Percentiles rank a stretch among this genome's conserved stretches.
phyloP scores from a whole-genome alignment of 169 alveolate genomes.

The Ichthyophthirius multifiliis region DNA sequence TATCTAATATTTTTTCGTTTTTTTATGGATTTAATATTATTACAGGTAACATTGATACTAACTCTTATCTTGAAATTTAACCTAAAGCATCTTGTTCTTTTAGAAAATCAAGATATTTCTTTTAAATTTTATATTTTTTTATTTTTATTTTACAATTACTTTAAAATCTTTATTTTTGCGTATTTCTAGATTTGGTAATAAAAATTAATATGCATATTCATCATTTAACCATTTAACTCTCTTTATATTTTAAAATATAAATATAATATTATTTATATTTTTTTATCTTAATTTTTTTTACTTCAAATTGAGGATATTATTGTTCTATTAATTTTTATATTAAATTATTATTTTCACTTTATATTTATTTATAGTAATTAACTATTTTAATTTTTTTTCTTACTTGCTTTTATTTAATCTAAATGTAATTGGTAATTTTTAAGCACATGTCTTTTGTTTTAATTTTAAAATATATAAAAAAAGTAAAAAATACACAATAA shows the following conservation, averaged over 20 bases:
- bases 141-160: neutral
- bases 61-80: constrained; percentile 91
- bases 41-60: constrained; percentile 97
- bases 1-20: constrained; percentile 88
- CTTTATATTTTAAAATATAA: neutral
- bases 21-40: constrained; percentile 85
- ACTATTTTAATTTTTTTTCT: no score
- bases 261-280: neutral
- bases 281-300: neutral
- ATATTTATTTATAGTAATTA: neutral
- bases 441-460: no score
- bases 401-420: neutral
- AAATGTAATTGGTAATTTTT: neutral
- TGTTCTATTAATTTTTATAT: neutral
- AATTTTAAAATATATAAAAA: no score
- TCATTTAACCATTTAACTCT: neutral
- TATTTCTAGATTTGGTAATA: neutral
- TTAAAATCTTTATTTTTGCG: neutral
- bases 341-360: neutral
- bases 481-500: no score
- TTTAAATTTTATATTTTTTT: neutral
- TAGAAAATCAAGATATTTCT: neutral
- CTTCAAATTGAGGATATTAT: neutral
- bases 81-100: constrained; percentile 61
- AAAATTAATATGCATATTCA: neutral